Evolutionary conservation across 371 early-diverging fungal species (phyloP).

Genomic region (Dichotomocladium elegans): DNA sequence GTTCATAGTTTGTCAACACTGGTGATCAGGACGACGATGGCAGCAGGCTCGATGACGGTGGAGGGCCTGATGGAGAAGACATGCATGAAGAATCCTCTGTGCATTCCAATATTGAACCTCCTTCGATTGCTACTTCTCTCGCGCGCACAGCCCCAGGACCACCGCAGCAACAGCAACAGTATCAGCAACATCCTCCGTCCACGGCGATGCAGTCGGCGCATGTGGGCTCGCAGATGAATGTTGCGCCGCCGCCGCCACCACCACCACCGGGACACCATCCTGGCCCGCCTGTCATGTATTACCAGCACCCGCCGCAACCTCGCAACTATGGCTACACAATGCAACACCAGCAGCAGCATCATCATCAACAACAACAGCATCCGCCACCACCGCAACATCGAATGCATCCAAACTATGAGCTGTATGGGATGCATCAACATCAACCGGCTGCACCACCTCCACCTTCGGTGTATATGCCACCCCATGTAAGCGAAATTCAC

Average conservation of each 20-base stretch:
- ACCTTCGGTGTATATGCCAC: conserved; percentile 32
- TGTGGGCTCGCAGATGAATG: no score
- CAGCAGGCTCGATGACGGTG: conserved; percentile 9
- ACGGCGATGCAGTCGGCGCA: conserved; percentile 13
- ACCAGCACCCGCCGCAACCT: conserved; percentile 15
- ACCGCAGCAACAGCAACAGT: conserved; percentile 4
- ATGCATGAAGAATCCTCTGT: neutral
- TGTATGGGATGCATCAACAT: conserved; percentile 36
- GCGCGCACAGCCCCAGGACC: conserved; percentile 8
- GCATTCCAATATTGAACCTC: conserved; percentile 5
- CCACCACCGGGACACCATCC: neutral
- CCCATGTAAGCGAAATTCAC: conserved; percentile 11
- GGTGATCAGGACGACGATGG: conserved; percentile 10
- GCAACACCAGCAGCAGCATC: conserved; percentile 10
- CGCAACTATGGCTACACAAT: neutral
- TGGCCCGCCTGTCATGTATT: conserved; percentile 11
- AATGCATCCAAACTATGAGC: conserved; percentile 24
- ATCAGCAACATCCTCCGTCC: conserved; percentile 11
- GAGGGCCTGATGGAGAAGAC: neutral
- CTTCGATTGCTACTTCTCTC: conserved; percentile 12
- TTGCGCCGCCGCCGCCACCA: conserved; percentile 15
- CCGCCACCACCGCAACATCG: conserved; percentile 2
- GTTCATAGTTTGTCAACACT: conserved; percentile 12
- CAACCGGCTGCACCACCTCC: no score
- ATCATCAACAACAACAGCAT: neutral